Evolutionary conservation across 2,329 filamentous ascomycete species (phyloP), one percentile per base, ranked within the genome.

Genomic region (Daldinia sp.): DNA sequence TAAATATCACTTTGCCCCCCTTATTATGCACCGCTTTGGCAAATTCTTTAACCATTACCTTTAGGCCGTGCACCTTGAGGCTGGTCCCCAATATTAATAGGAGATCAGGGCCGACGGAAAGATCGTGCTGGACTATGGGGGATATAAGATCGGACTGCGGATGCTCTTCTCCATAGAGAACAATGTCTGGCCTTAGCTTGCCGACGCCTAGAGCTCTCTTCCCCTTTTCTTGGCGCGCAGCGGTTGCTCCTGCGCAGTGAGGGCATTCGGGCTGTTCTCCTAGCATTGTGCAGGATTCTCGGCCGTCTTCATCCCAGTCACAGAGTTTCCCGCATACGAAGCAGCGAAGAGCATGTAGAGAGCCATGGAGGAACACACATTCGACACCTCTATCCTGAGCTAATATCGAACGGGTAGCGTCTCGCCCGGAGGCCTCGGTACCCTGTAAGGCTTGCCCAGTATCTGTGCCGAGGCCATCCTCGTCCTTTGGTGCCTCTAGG

Each of bases 151-250:
- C 86, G 1, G 87, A 86, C 29, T 85, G 85, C 0, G 90, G 90
- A 68, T 92, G 88, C 53, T 91, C 88, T 72, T 92, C 89, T 19
- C 89, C 89, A 70, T 92, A 92, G 0, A 92, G 79, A 1, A 92
- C 89, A 69, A 92, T 90, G 69, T 92, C 89, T 0, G 90, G 90
- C 35, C 89, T 81, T 15, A 92, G 79, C 63, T 88, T 87, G 30
- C 89, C 89, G 2, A 91, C 83, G 3, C 87, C 87, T 4, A 91
- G 79, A 0, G 86, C 87, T 61, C 89, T 82, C 71, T 91, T 90
- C 10, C 90, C 90, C 50, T 80, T 84, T 63, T 88, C 87, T 66
- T 87, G 82, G 29, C 89, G 81, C 4, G 85, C 85, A 0, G 85
- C 83, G 2, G 87, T 88, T 3, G 88, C 86, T 1, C 83, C 84